phyloP scores from a whole-genome alignment of 129 eudicot genomes.

The Flaveria linearis region DNA sequence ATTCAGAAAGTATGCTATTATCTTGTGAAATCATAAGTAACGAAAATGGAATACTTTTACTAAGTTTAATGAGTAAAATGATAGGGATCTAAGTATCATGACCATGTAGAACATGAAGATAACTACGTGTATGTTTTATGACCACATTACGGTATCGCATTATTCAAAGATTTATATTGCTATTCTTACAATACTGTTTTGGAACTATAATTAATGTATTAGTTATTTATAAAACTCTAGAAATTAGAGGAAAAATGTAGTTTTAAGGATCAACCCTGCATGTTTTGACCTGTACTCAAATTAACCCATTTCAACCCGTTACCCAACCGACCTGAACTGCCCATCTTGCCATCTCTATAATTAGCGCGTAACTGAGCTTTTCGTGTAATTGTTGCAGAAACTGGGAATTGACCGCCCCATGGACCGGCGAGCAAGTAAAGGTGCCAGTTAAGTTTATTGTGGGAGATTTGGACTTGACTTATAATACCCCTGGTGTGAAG shows the following conservation, averaged over 20 bases:
- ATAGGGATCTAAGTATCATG: too few species aligned
- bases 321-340: too few species aligned
- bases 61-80: not conserved
- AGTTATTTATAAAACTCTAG: not conserved
- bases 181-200: too few species aligned
- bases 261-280: not conserved
- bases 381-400: constrained; percentile 42
- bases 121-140: too few species aligned
- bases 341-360: not conserved
- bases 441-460: constrained; percentile 85
- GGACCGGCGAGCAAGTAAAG: constrained; percentile 74
- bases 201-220: not conserved
- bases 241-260: not conserved
- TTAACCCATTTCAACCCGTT: not conserved
- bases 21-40: not conserved
- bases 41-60: not conserved
- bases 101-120: too few species aligned
- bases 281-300: not conserved
- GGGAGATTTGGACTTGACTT: constrained; percentile 82
- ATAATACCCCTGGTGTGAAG: constrained; percentile 75
- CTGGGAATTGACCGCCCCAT: constrained; percentile 78
- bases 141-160: too few species aligned
- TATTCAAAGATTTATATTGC: too few species aligned
- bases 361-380: not conserved
- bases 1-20: too few species aligned